Percentiles rank a stretch among this genome's conserved stretches.
Evolutionary conservation across 2,329 filamentous ascomycete species (phyloP).

Genomic region (Aplosporella prunicola): DNA sequence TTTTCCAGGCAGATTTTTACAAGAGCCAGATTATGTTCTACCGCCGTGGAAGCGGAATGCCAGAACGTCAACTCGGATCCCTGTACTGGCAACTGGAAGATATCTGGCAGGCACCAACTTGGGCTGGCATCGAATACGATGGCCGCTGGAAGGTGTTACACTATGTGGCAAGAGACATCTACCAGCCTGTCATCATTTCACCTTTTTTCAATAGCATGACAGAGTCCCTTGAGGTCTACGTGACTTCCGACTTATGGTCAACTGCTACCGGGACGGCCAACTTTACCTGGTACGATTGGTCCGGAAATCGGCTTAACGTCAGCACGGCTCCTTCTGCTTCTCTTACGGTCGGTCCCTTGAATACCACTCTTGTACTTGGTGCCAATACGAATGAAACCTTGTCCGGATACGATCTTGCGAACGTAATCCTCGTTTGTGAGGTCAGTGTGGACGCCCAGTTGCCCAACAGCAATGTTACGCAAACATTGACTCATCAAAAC

Average conservation of each 20-base stretch:
- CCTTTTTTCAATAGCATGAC: conserved; percentile 45
- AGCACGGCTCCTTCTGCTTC: conserved; percentile 23
- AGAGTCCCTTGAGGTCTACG: conserved; percentile 44
- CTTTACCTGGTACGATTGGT: conserved; percentile 44
- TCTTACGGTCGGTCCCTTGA: conserved; percentile 43
- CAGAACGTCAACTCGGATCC: conserved; percentile 49
- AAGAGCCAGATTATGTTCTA: conserved; percentile 53
- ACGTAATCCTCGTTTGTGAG: conserved; percentile 37
- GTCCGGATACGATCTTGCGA: conserved; percentile 19
- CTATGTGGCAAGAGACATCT: conserved; percentile 49
- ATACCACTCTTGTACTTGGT: conserved; percentile 40
- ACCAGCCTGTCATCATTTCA: conserved; percentile 49
- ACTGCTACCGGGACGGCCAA: conserved; percentile 37
- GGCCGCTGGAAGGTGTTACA: conserved; percentile 55
- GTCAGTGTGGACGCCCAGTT: conserved; percentile 37
- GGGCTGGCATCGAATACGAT: conserved; percentile 54
- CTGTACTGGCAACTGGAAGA: conserved; percentile 60
- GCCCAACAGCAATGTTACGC: conserved; percentile 35
- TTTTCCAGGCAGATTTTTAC: conserved; percentile 57
- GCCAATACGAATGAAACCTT: conserved; percentile 30
- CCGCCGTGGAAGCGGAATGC: conserved; percentile 47
- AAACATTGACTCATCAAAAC: conserved; percentile 41
- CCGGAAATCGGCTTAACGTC: conserved; percentile 35
- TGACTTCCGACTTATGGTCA: conserved; percentile 50
- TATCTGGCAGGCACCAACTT: conserved; percentile 55